Evolutionary conservation across 306 rosid species (phyloP).

Genomic region (Dryas octopetala): DNA sequence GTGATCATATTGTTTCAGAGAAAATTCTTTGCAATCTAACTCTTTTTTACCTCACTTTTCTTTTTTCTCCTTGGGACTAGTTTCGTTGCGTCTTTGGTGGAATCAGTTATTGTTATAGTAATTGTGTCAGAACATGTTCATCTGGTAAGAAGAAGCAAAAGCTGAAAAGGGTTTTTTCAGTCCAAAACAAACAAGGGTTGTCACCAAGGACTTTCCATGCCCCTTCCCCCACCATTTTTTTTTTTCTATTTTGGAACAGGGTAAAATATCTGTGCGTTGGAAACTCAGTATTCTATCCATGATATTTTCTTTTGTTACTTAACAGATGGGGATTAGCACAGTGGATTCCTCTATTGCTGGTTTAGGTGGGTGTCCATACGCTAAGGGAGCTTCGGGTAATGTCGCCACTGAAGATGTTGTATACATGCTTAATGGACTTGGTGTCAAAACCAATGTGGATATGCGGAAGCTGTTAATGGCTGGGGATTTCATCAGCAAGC

Average conservation of each 20-base stretch:
- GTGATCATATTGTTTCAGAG: neutral
- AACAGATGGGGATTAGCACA: slow-evolving; percentile 69
- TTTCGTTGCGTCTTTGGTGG: neutral
- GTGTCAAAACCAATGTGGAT: slow-evolving; percentile 76
- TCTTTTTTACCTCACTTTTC: neutral
- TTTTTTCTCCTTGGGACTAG: neutral
- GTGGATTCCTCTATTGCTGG: slow-evolving; percentile 62
- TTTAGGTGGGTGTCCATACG: slow-evolving; percentile 75
- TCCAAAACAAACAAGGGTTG: neutral
- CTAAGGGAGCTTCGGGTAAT: slow-evolving; percentile 74
- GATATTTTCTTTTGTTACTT: slow-evolving; percentile 6
- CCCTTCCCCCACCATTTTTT: neutral
- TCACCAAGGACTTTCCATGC: neutral
- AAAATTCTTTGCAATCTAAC: neutral
- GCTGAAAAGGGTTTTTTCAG: neutral
- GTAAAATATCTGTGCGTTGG: neutral
- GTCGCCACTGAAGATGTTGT: slow-evolving; percentile 94
- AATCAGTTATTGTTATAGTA: neutral
- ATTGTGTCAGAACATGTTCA: neutral
- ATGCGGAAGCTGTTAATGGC: slow-evolving; percentile 64
- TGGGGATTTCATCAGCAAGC: slow-evolving; percentile 81
- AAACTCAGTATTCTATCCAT: neutral
- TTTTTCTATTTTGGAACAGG: neutral
- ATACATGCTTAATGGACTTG: slow-evolving; percentile 84
- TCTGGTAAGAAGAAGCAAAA: neutral